Conservation (phyloP, 2,329 filamentous ascomycete genomes). For the Penicillium fuscoglaucum region DNA sequence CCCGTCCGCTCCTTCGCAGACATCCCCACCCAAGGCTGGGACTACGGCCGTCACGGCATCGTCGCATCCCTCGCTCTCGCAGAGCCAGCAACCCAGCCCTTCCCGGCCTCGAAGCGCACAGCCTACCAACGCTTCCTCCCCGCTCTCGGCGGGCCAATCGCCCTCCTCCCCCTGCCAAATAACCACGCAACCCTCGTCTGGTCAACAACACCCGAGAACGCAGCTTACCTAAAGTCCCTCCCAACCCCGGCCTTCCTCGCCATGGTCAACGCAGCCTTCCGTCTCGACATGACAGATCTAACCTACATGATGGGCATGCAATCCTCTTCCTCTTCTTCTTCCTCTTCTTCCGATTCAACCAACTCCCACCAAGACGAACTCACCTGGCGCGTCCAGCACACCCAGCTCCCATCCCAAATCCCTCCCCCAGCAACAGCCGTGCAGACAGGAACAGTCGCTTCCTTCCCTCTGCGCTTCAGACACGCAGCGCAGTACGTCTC, state of each 20-base stretch:
- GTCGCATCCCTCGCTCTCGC: slow-evolving; percentile 83
- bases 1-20: slow-evolving; percentile 87
- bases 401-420: slow-evolving; percentile 54
- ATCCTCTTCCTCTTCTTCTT: slow-evolving; percentile 28
- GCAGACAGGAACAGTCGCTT: slow-evolving; percentile 77
- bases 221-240: slow-evolving; percentile 75
- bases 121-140: slow-evolving; percentile 96
- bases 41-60: slow-evolving; percentile 86
- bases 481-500: slow-evolving; percentile 93
- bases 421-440: slow-evolving; percentile 69
- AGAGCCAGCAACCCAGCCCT: slow-evolving; percentile 32
- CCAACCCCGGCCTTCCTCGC: slow-evolving; percentile 71
- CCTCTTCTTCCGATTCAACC: slow-evolving; percentile 17
- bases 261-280: slow-evolving; percentile 92
- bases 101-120: slow-evolving; percentile 57
- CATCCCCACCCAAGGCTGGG: slow-evolving; percentile 85
- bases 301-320: slow-evolving; percentile 73
- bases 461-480: slow-evolving; percentile 85
- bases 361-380: slow-evolving; percentile 68
- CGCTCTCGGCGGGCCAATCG: slow-evolving; percentile 73
- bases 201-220: slow-evolving; percentile 83
- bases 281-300: slow-evolving; percentile 75
- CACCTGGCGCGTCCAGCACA: slow-evolving; percentile 78
- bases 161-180: slow-evolving; percentile 84
- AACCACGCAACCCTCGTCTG: slow-evolving; percentile 85